Evolutionary conservation across 768 basidiomycete species (phyloP).

Genomic region (Kwoniella newhampshirensis): DNA sequence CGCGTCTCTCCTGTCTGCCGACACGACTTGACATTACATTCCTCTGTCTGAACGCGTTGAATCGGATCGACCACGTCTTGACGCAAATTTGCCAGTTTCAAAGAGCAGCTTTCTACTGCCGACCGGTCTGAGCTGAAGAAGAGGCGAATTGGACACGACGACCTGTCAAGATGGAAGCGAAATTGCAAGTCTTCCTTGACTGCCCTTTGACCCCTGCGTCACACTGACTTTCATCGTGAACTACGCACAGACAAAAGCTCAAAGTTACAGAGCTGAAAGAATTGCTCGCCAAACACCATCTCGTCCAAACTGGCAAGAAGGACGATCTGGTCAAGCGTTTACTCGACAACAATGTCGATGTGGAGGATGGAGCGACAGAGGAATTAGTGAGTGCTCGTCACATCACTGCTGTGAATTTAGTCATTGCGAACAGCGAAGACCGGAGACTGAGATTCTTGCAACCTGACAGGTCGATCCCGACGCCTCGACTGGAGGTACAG

Average conservation of each 20-base stretch:
- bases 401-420: background rate
- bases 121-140: too few species aligned
- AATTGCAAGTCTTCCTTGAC: conserved; percentile 24
- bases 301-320: conserved; percentile 45
- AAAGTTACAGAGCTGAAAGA: conserved; percentile 49
- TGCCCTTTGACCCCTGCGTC: background rate
- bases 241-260: conserved; percentile 39
- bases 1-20: too few species aligned
- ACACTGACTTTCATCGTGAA: background rate
- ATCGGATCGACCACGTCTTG: too few species aligned
- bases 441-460: too few species aligned
- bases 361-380: conserved; percentile 25
- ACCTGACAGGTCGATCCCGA: conserved; percentile 24
- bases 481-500: background rate
- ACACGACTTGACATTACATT: too few species aligned
- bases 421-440: background rate
- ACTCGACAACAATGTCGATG: conserved; percentile 32
- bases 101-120: too few species aligned
- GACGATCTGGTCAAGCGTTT: conserved; percentile 47
- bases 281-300: conserved; percentile 37
- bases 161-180: conserved; percentile 27
- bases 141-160: too few species aligned
- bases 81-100: too few species aligned
- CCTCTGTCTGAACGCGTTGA: too few species aligned
- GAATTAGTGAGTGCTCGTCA: conserved; percentile 34